phyloP scores from a whole-genome alignment of 2,329 filamentous ascomycete species.

The Beauveria asiatica region DNA sequence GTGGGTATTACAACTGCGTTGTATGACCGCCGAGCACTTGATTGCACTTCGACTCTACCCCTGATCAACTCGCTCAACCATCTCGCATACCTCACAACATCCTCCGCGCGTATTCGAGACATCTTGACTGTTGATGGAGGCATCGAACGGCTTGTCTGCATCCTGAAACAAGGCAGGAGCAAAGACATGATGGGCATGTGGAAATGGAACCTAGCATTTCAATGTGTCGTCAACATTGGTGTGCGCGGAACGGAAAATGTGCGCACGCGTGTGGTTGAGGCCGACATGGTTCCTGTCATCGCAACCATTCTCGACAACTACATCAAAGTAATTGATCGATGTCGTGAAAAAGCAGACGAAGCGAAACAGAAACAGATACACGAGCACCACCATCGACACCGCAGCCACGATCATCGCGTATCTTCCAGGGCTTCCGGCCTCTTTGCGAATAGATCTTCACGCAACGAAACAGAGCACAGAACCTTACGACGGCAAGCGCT shows the following conservation, averaged over 20 bases:
- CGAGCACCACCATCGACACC: conserved; percentile 42
- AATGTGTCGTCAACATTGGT: conserved; percentile 98
- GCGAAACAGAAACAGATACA: conserved; percentile 61
- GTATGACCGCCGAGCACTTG: conserved; percentile 92
- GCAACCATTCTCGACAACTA: conserved; percentile 98
- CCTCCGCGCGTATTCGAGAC: conserved; percentile 92
- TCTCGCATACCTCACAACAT: conserved; percentile 95
- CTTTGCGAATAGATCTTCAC: conserved; percentile 44
- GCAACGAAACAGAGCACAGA: conserved; percentile 51
- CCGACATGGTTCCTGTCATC: conserved; percentile 98
- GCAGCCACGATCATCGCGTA: conserved; percentile 40
- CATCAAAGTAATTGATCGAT: conserved; percentile 90
- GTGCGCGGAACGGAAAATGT: conserved; percentile 92
- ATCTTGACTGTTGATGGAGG: conserved; percentile 98
- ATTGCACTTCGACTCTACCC: conserved; percentile 95
- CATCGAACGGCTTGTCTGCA: conserved; percentile 92
- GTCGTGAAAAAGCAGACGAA: conserved; percentile 78
- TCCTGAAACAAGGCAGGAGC: conserved; percentile 92
- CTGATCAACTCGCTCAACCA: conserved; percentile 99
- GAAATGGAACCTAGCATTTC: conserved; percentile 99
- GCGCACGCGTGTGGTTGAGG: conserved; percentile 89
- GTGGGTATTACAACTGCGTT: conserved; percentile 97
- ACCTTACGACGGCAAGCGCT: conserved; percentile 68
- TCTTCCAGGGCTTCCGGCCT: conserved; percentile 29
- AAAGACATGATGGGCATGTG: conserved; percentile 99